Evolutionary conservation across 2,329 filamentous ascomycete genomes (phyloP), one percentile per base, ranked within the genome.

Genomic region (Epichloe coenophiala): DNA sequence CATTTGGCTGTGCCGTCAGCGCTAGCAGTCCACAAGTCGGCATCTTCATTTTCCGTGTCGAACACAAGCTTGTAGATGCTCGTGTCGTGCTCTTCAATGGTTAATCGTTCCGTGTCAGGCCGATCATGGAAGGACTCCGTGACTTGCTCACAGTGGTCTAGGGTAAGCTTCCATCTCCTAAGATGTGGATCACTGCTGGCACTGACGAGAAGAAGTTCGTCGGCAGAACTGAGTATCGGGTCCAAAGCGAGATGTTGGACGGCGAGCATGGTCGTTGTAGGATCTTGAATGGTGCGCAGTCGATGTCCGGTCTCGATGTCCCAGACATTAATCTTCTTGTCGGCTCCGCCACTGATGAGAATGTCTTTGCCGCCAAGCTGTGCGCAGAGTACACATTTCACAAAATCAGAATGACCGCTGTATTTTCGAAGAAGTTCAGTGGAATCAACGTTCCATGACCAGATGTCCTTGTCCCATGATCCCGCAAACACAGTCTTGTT

Each of bases 401-500:
- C 86, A 62, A 98, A 98, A 68, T 98, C 93, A 2, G 78, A 74
- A 65, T 97, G 91, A 4, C 88, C 89, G 52, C 77, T 76, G 58
- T 83, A 89, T 55, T 74, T 81, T 54, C 71, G 75, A n/a, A 71
- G 72, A 1, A 71, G 68, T 33, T 71, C 64, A 42, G 71, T 73
- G 3, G 79, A 79, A 17, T 74, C 70, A 35, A 84, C 70, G 59
- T 86, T 76, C 86, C 88, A 96, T 35, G 84, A 86, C 83, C 89
- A 95, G 52, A 97, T 77, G 19, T 80, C 77, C 69, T 95, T 95
- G 69, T 98, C 91, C 93, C 93, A 98, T 53, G 84, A 93, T 36
- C 90, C 91, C 23, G 88, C 88, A 65, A 88, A 96, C 11, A 96
- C 63, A 1, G 76, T 84, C 47, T 65, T 67, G 53, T 72, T 73